Evolutionary conservation across 1,284 basidiomycete genomes (phyloP), one percentile per base, ranked within the genome.

Genomic region (Marasmius fiardii): DNA sequence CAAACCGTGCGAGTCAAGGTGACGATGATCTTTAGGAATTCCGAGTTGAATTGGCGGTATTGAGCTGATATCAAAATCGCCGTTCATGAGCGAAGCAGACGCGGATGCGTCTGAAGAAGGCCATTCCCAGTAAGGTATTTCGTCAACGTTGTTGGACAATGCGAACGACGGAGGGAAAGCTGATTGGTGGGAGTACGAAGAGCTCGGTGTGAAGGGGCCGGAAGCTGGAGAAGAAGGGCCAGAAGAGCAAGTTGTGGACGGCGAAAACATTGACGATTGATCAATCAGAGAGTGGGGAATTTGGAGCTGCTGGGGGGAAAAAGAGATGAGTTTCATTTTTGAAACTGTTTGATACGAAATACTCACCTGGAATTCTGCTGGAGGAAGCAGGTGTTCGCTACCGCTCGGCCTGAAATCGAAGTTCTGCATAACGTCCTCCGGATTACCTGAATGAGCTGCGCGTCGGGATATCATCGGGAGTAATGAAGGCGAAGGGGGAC

Each of bases 401-500:
- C 39, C 39, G 60, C 65, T 66, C 11, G 78, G 74, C 12, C 74
- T 57, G 65, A 74, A 81, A 65, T 81, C 79, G 65, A 77, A 83
- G 55, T 65, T 71, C 56, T 71, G 73, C 67, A 70, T 68, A 62
- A 68, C 70, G 58, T 69, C 74, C 64, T 76, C 74, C 34, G 73
- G 71, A 65, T 78, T 74, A 53, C 74, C 74, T 48, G 75, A 74
- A 65, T 76, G 75, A 48, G 79, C 75, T 48, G 78, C 71, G 54
- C 82, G 81, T 53, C 81, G 74, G 63, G 74, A 77, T 72, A 83
- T 82, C 70, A 83, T 77, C 44, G 82, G 79, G 8, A 81, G 62
- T 51, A 79, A 72, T 4, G 80, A 80, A 4, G 86, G 83, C 28
- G 86, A 85, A 4, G 81, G 75, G 10, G 85, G 83, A 65, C 83